A percentile compares a stretch with the other conserved stretches of the same genome.
Evolutionary conservation across 2,329 filamentous ascomycete species (phyloP).

Genomic region (Colletotrichum liriopes): DNA sequence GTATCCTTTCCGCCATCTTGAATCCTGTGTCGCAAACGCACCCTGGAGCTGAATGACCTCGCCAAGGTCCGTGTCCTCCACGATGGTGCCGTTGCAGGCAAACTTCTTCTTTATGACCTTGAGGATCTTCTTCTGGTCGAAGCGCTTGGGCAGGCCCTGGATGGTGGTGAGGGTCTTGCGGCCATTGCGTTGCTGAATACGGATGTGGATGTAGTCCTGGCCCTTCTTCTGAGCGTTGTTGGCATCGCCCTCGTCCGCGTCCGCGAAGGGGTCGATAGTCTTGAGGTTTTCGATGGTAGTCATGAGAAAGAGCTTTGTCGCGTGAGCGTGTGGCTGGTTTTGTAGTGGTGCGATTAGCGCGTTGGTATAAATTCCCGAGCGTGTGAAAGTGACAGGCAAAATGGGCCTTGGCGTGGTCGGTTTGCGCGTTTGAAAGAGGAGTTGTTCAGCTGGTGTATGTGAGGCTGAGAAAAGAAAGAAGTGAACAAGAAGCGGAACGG

Average conservation of each 20-base stretch:
- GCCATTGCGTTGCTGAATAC: constrained; percentile 64
- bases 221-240: constrained; percentile 42
- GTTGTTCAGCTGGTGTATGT: not conserved
- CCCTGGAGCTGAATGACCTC: constrained; percentile 45
- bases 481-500: constrained; percentile 10
- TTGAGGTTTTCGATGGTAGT: constrained; percentile 47
- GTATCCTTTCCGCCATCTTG: not conserved
- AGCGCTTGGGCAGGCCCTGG: constrained; percentile 98
- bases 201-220: constrained; percentile 46
- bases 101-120: constrained; percentile 99
- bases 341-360: constrained; percentile 13
- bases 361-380: not conserved
- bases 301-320: constrained; percentile 41
- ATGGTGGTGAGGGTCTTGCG: constrained; percentile 99
- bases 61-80: constrained; percentile 44
- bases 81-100: constrained; percentile 45
- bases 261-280: constrained; percentile 45
- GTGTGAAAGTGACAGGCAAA: not conserved
- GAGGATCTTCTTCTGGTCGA: constrained; percentile 99
- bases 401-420: not conserved
- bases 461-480: constrained; percentile 28
- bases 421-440: constrained; percentile 18
- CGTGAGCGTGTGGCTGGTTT: constrained; percentile 12
- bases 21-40: not conserved
- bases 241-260: constrained; percentile 45